Evolutionary conservation across 148 eudicot species (phyloP).

Genomic region (Rhododendron williamsianum): DNA sequence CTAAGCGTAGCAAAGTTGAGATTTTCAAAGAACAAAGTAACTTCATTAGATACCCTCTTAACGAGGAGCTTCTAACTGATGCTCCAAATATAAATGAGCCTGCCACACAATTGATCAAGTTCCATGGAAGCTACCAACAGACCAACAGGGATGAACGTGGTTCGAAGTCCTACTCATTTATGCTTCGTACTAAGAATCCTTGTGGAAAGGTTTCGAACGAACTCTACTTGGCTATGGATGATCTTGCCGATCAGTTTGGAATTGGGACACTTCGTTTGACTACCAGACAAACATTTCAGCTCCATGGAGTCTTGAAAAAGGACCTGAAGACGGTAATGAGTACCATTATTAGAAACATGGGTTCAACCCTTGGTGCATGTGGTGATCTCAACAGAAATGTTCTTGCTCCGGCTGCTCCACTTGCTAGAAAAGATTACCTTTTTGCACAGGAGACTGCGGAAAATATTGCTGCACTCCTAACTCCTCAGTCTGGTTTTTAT

Average conservation of each 20-base stretch:
- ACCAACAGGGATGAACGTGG: constrained; percentile 79
- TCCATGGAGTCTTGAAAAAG: constrained; percentile 87
- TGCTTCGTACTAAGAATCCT: constrained; percentile 98
- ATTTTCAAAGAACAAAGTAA: constrained; percentile 90
- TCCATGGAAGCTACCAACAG: constrained; percentile 95
- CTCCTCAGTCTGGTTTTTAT: constrained; percentile 98
- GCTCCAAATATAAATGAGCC: constrained; percentile 79
- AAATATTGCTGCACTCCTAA: constrained; percentile 79
- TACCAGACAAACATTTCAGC: constrained; percentile 95
- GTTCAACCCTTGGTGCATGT: constrained; percentile 97
- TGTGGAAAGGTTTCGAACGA: constrained; percentile 87
- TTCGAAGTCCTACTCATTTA: constrained; percentile 79
- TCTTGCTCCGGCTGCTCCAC: constrained; percentile 97
- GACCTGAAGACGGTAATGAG: constrained; percentile 95
- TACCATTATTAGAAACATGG: constrained; percentile 75
- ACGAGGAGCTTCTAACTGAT: constrained; percentile 81
- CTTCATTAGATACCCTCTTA: constrained; percentile 90
- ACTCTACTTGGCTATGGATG: constrained; percentile 92
- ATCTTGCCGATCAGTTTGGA: constrained; percentile 92
- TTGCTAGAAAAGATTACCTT: constrained; percentile 74
- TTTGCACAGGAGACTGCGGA: constrained; percentile 93
- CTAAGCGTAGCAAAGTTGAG: constrained; percentile 97
- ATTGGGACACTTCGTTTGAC: constrained; percentile 94
- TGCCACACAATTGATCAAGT: constrained; percentile 89
- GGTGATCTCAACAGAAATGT: constrained; percentile 96